Conservation (phyloP, 1,139 yeast species). For the Kodamaea derodonti region DNA sequence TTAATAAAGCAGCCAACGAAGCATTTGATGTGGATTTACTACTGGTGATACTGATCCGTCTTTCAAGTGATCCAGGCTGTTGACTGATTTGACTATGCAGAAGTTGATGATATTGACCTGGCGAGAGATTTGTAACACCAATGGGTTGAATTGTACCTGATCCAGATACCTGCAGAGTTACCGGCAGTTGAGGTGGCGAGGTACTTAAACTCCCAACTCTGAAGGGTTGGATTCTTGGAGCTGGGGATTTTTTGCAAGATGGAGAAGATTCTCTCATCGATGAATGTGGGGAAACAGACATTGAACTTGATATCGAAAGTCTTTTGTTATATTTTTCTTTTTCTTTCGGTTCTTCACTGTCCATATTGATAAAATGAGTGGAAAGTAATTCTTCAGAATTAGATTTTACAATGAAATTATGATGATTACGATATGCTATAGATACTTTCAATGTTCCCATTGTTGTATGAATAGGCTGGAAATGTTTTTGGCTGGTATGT, state of each 20-base stretch:
- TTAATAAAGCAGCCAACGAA: constrained; percentile 49
- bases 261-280: constrained; percentile 10
- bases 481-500: constrained; percentile 57
- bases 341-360: constrained; percentile 1
- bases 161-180: constrained; percentile 1
- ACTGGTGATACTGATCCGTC: constrained; percentile 43
- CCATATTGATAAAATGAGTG: constrained; percentile 40
- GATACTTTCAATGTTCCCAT: constrained; percentile 70
- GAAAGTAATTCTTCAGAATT: constrained; percentile 57
- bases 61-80: constrained; percentile 22
- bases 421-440: constrained; percentile 73
- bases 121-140: not conserved
- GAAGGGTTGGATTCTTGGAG: constrained; percentile 44
- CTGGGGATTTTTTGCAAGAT: constrained; percentile 14
- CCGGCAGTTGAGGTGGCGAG: constrained; percentile 34
- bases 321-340: constrained; percentile 9
- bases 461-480: constrained; percentile 70
- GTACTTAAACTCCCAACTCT: constrained; percentile 58
- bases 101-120: not conserved
- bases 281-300: constrained; percentile 31
- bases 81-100: constrained; percentile 16
- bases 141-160: too few species aligned
- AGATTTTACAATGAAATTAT: constrained; percentile 63
- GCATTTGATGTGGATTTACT: constrained; percentile 53
- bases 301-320: constrained; percentile 12